Evolutionary conservation across 306 rosid species (phyloP), one percentile per base, ranked within the genome.

Genomic region (Begonia loranthoides): DNA sequence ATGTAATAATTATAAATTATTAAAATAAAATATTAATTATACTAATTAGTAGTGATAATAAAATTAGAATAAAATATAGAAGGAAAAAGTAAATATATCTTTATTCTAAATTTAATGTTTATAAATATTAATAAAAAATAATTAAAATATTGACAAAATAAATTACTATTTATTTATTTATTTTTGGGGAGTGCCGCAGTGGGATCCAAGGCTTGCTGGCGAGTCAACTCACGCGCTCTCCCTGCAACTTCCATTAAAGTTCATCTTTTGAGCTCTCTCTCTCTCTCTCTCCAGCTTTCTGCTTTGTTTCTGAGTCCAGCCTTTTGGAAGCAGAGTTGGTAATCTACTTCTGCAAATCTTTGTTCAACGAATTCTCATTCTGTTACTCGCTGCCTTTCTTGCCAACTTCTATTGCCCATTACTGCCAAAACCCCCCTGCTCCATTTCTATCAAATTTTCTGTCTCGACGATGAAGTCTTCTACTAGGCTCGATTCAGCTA

Each of bases 401-500:
- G 60, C 71, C 64, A 56, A 47, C 81, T 62, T 70, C 70, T 17
- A 15, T 10, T 55, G 4, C 55, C 36, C 36, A 28, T 28, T 28
- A 7, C 36, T 28, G 36, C 36, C 36, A 4, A 28, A 28, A 28
- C 36, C 36, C 36, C 36, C 9, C 36, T 28, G 7, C 36, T 28
- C 36, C 36, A 28, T 28, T 28, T 28, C 36, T 28, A 5, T 28
- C 36, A 5, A 41, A 12, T 56, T 49, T 45, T 54, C 21, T 21
- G 13, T 61, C 12, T 16, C 24, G 53, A 55, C 58, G 16, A 83
- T 92, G 99, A 83, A 67, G 69, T 57, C 94, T 53, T 86, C 93
- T 38, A 67, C 72, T 57, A 72, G 70, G 73, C 71, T 92, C 52
- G 96, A 92, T 75, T 86, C 81, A 33, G 96, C 75, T 53, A 64